Evolutionary conservation across 495 filamentous ascomycete genomes (phyloP).

Genomic region (Aspergillus olivimuriae): DNA sequence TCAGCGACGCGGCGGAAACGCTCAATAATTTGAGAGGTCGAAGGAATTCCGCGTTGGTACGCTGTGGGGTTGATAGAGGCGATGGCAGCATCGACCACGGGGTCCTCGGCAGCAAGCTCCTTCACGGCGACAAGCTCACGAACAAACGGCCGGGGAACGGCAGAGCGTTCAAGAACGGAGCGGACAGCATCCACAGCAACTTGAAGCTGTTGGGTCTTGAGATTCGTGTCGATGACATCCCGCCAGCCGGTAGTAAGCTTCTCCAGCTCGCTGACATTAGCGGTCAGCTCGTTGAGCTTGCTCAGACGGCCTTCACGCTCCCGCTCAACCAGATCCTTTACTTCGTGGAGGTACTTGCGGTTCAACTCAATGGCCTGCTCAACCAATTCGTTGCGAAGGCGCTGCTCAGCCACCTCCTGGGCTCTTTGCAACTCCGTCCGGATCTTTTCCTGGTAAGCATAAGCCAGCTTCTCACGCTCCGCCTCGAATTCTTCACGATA

Average conservation of each 20-base stretch:
- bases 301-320: slow-evolving; percentile 84
- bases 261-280: slow-evolving; percentile 72
- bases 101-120: slow-evolving; percentile 75
- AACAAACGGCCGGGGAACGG: slow-evolving; percentile 76
- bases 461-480: slow-evolving; percentile 70
- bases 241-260: slow-evolving; percentile 79
- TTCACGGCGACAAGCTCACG: slow-evolving; percentile 89
- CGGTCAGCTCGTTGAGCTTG: slow-evolving; percentile 73
- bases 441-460: slow-evolving; percentile 73
- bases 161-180: slow-evolving; percentile 65
- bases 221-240: slow-evolving; percentile 76
- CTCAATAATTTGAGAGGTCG: slow-evolving; percentile 77
- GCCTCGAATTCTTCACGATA: slow-evolving; percentile 86
- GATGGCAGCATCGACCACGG: slow-evolving; percentile 84
- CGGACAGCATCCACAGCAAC: slow-evolving; percentile 92
- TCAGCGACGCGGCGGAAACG: slow-evolving; percentile 90
- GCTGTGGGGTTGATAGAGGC: slow-evolving; percentile 87
- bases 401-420: slow-evolving; percentile 69
- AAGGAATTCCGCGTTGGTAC: slow-evolving; percentile 88
- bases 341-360: slow-evolving; percentile 68
- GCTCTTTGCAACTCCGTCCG: slow-evolving; percentile 67
- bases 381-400: slow-evolving; percentile 74
- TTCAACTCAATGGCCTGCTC: slow-evolving; percentile 88
- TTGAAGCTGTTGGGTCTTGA: slow-evolving; percentile 90
- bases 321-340: slow-evolving; percentile 76